Evolutionary conservation across 257 asterid genomes (phyloP), one percentile per base, ranked within the genome.

Genomic region (Thymus mandschuricus): DNA sequence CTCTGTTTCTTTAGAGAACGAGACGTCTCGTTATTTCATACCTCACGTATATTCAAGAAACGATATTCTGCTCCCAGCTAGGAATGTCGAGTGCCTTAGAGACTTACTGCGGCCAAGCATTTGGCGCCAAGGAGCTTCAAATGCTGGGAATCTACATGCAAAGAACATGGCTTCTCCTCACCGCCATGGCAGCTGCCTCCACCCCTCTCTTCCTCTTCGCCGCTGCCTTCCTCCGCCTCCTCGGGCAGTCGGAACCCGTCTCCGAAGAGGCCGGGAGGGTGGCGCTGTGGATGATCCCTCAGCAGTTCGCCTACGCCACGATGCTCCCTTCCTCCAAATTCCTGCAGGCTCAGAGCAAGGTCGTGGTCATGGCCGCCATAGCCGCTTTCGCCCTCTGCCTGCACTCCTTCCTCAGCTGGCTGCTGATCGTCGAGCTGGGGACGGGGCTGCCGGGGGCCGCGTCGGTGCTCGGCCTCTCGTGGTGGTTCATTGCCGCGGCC

Each of bases 41-140:
- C 21, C 21, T 21, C 21, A 21, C 21, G 21, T 21, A 21, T 21
- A 21, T 21, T 21, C 21, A 21, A 21, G 21, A 21, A 21, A 21
- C 21, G 21, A 21, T 21, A 21, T 21, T 21, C 21, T n/a, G n/a
- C 21, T 21, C 27, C 3, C 73, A 82, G 94, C 33, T 79, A 57
- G 91, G 95, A 8, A 56, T 88, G 86, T 85, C 89, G 61, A 86
- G 91, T 75, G 89, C 91, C 41, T n/a, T 86, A 4, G 95, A 88
- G 72, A 88, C 95, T 0, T 81, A 79, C 0, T 86, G 95, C 3
- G 93, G 91, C 7, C 95, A 88, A 81, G 91, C 95, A 11, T 88
- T 34, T 40, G 91, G 91, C 3, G 95, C 88, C 4, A 77, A 80
- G n/a, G 82, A 82, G 54, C 28, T 35, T 1, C 77, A 79, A 3